These are phyloP conservation scores for Arthrobotrys megalospora DNA, from an alignment of 2,329 filamentous ascomycete genomes.

Conservation along the genomic window DNA sequence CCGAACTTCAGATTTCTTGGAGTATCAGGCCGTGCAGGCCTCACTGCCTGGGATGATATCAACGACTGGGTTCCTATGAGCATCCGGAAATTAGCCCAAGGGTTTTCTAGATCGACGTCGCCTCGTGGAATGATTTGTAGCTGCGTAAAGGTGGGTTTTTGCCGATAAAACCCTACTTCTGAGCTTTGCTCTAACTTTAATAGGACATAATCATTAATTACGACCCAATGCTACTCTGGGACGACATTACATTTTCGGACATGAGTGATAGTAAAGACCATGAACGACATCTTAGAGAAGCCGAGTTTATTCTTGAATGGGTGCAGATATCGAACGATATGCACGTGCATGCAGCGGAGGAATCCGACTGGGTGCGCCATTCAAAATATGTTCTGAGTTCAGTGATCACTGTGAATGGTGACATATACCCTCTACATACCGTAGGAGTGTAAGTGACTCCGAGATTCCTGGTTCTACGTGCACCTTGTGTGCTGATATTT, in stretches of 20 bases:
- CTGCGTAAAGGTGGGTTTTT: not conserved
- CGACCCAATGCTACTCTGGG: not conserved
- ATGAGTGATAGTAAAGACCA: not conserved
- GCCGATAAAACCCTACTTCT: not conserved
- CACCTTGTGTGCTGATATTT: not conserved
- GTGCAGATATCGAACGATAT: not conserved
- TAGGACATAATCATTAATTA: not conserved
- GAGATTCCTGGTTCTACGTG: no score
- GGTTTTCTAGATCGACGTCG: conserved; percentile 1
- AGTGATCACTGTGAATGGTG: not conserved
- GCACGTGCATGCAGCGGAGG: conserved; percentile 1
- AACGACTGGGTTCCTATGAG: conserved; percentile 1
- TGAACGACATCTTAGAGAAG: not conserved
- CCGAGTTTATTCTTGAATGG: conserved; percentile 3
- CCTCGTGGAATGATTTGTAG: not conserved
- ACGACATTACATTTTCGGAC: conserved; percentile 2
- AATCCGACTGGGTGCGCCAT: not conserved
- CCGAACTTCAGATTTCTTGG: no score
- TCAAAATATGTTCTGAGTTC: not conserved
- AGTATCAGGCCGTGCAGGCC: no score
- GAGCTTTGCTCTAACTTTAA: not conserved
- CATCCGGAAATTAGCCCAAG: not conserved
- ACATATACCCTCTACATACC: not conserved
- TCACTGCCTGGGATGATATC: not conserved
- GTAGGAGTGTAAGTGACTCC: not conserved